Conservation (phyloP, 2,329 filamentous ascomycete genomes). For the Neonectria coccinea region DNA sequence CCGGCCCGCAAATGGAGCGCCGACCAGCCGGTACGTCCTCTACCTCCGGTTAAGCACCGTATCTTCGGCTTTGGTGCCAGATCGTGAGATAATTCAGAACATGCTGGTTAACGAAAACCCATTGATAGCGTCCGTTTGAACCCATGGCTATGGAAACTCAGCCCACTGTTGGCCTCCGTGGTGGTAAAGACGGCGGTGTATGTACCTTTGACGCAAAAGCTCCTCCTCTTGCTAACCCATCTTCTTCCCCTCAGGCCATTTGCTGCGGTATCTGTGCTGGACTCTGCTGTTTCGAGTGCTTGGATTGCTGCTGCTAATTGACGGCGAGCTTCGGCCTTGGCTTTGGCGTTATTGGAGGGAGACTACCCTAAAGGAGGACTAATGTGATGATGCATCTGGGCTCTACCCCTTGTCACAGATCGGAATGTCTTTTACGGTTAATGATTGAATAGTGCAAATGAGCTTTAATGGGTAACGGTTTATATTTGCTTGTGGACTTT, state of each 20-base stretch:
- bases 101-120: slow-evolving; percentile 5
- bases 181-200: slow-evolving; percentile 53
- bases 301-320: slow-evolving; percentile 49
- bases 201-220: slow-evolving; percentile 26
- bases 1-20: slow-evolving; percentile 44
- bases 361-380: slow-evolving; percentile 14
- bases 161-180: slow-evolving; percentile 47
- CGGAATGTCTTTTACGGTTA: slow-evolving; percentile 1
- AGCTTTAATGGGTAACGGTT: not conserved
- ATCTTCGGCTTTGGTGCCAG: not conserved
- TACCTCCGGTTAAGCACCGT: slow-evolving; percentile 17
- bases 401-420: not conserved
- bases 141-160: slow-evolving; percentile 50
- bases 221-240: not conserved
- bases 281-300: slow-evolving; percentile 55
- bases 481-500: too few species aligned
- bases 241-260: slow-evolving; percentile 47
- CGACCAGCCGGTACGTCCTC: slow-evolving; percentile 52
- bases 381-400: not conserved
- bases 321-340: slow-evolving; percentile 5
- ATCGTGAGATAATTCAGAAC: not conserved
- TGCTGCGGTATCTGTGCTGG: slow-evolving; percentile 57
- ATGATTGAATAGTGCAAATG: slow-evolving; percentile 24
- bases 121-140: slow-evolving; percentile 48
- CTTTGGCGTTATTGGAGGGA: slow-evolving; percentile 42